Evolutionary conservation across 257 asterid species (phyloP).

Genomic region (Capsicum rhomboideum): DNA sequence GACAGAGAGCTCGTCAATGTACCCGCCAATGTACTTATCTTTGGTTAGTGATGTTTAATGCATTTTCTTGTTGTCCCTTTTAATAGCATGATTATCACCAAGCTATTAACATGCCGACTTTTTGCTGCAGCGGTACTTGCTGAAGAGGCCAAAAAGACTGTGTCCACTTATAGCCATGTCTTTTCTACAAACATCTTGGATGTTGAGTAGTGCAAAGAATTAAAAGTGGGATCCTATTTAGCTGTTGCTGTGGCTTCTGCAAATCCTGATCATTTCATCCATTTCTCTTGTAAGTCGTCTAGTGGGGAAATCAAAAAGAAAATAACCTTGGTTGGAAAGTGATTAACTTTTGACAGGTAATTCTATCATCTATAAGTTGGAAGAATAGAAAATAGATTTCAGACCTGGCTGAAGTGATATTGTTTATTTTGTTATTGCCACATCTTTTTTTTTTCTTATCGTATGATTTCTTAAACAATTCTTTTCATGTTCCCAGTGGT

Average conservation of each 20-base stretch:
- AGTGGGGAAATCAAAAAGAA: too few relatives aligned
- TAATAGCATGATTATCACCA: neutral
- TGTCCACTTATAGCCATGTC: constrained; percentile 72
- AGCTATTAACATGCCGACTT: neutral
- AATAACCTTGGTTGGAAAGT: too few relatives aligned
- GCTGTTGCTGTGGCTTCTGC: constrained; percentile 91
- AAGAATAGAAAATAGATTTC: too few relatives aligned
- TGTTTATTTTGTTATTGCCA: too few relatives aligned
- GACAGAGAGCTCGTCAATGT: constrained; percentile 94
- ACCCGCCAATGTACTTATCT: constrained; percentile 92
- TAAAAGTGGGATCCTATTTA: constrained; percentile 97
- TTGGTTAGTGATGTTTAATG: constrained; percentile 45
- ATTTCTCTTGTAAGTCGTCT: constrained; percentile 71
- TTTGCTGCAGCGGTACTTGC: constrained; percentile 64
- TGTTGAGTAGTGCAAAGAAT: constrained; percentile 83
- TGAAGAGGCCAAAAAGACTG: too few relatives aligned
- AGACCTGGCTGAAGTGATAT: too few relatives aligned
- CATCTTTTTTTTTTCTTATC: too few relatives aligned
- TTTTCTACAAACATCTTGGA: constrained; percentile 77
- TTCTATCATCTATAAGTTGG: neutral
- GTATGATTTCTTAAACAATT: too few relatives aligned
- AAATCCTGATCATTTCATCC: constrained; percentile 90
- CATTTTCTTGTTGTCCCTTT: neutral
- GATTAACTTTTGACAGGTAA: constrained; percentile 98
- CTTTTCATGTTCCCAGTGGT: too few relatives aligned